Base-by-base conservation (phyloP, 2,329 filamentous ascomycete genomes). In the Epichloe hybrida region DNA sequence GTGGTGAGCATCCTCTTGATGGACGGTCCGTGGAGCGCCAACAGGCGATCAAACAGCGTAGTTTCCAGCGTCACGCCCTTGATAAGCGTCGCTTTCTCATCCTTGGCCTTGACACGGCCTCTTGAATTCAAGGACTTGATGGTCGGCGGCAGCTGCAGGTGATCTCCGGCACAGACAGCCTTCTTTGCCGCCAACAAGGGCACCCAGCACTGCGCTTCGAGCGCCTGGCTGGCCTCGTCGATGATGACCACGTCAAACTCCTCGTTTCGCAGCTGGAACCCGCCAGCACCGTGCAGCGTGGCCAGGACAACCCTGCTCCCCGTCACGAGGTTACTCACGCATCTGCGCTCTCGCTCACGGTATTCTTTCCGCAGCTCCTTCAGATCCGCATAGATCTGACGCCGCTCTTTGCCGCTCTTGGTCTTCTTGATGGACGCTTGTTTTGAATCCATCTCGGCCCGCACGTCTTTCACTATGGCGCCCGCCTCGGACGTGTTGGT, bases 141-240 rank as follows among this genome's bases (percentile, higher is more conserved):
- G 0, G 91, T 97, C 13, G 93, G 93, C 20, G 91, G 90, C 50
- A 98, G 72, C 67, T 98, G 93, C 49, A 97, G 71, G 66, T 97
- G 93, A 63, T 98, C 93, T 46, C 93, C 93, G 1, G 93, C 93
- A 55, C 95, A 83, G 8, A 98, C 83, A 8, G 88, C 83, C 70
- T 96, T 97, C 57, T 74, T 80, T 0, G 88, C 88, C 40, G 80
- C 77, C 17, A 96, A 69, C 45, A 98, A 69, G 9, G 93, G 83
- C 48, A 97, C 90, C 93, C 93, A 98, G 69, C 90, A 96, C 66
- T 97, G 91, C 0, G 93, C 90, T 68, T 98, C 93, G 9, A 97
- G 74, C 2, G 93, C 93, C 65, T 98, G 93, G 64, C 87, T 94
- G 4, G 90, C 93, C 69, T 98, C 93, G 61, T 98, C 93, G 51